A percentile compares a stretch with the other conserved stretches of the same genome.
These are phyloP conservation scores for Collybia sordida DNA, from an alignment of 768 basidiomycete genomes.

Conservation along the genomic window DNA sequence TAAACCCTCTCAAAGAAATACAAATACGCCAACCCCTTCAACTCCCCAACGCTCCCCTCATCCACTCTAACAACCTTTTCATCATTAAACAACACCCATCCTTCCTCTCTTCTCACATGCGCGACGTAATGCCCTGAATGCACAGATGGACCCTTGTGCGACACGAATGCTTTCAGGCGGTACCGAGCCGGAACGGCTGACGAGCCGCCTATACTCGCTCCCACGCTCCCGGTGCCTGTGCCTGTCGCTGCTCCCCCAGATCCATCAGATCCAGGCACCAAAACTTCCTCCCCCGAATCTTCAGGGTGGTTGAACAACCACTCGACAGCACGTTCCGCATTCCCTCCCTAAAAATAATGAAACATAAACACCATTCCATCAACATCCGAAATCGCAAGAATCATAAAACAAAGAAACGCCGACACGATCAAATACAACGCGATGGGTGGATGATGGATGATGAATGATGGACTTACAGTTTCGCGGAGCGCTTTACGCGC, in stretches of 20 bases:
- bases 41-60: conserved; percentile 70
- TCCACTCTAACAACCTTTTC: conserved; percentile 95
- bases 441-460: no score
- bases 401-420: no score
- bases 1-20: conserved; percentile 82
- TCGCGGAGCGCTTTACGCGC: conserved; percentile 85
- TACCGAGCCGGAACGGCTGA: conserved; percentile 71
- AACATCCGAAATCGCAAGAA: no score
- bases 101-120: conserved; percentile 59
- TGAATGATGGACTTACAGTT: conserved; percentile 67
- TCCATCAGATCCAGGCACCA: no score
- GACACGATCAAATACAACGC: no score
- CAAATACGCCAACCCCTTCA: conserved; percentile 88
- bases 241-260: no score
- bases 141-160: conserved; percentile 94
- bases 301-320: conserved; percentile 96
- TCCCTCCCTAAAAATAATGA: conserved; percentile 50
- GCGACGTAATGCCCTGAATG: conserved; percentile 95
- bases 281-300: conserved; percentile 66
- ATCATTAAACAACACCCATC: conserved; percentile 94
- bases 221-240: no score
- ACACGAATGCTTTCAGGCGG: conserved; percentile 89
- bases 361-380: no score
- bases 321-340: conserved; percentile 86
- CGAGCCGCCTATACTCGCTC: conserved; percentile 44